Base-by-base conservation (phyloP, 1,139 yeast genomes). In the Scheffersomyces insectosa region DNA sequence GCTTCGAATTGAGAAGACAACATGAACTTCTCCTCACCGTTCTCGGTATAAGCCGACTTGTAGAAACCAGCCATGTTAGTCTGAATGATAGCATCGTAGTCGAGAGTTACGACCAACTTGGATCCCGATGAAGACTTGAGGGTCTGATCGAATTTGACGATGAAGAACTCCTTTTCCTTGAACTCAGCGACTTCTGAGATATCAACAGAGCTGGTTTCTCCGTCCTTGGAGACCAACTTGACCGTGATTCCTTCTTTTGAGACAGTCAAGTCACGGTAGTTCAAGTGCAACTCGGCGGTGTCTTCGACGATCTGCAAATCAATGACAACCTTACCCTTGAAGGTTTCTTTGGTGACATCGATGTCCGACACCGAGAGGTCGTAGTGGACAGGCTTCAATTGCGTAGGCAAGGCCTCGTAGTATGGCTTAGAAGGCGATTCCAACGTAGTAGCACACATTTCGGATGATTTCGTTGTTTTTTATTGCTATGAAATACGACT, bases 1-100 rank as follows among this genome's bases (percentile, higher is more conserved):
- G 96, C 85, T 66, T 89, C 96, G 72, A 89, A 85, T 66, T 89
- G 96, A 8, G 97, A 88, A 34, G 95, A 83, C 29, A 88, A 83
- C 76, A 88, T 78, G 54, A 77, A 77, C 54, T 82, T 79, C 29
- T 78, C 78, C 42, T 72, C 71, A n/a, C 87, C 89, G 50, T 80
- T 77, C 47, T 72, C 77, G 50, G 69, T 66, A 63, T 88, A 88
- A 37, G 79, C 68, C 5, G 96, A 86, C 54, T 88, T 76, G 70
- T 89, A 89, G 68, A 89, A 88, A 6, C 96, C 96, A 33, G 89
- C 88, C 96, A 88, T 87, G 57, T 83, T 80, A 41, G 74, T 74
- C 60, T 82, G 82, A 50, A 83, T 70, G 15, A 62, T 59, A 34
- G 82, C 88, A 31, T 51, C 52, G 50, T 74, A 82, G 12, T 62